These are phyloP conservation scores for Termitomyces sp. DNA, from an alignment of 768 basidiomycete species.

Conservation along the genomic window DNA sequence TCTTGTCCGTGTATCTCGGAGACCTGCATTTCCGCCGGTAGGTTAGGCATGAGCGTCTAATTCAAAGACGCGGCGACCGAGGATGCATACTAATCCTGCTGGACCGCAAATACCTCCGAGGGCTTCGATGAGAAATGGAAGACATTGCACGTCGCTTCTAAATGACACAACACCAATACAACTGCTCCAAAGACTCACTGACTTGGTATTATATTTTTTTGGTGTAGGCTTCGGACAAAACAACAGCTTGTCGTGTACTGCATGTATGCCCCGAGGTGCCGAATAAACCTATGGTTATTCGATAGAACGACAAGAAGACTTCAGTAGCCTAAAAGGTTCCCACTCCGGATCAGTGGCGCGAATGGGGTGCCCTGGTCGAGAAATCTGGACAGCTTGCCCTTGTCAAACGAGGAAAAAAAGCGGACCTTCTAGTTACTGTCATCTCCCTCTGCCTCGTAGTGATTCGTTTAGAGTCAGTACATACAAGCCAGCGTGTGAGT, in stretches of 20 bases:
- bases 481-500: not conserved
- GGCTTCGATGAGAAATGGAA: constrained; percentile 8
- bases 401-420: not conserved
- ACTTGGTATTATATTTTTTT: not conserved
- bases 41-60: constrained; percentile 3
- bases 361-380: not conserved
- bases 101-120: constrained; percentile 4
- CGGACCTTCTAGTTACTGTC: not conserved
- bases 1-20: constrained; percentile 8
- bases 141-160: not conserved
- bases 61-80: constrained; percentile 10
- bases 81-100: constrained; percentile 8
- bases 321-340: not conserved
- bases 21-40: constrained; percentile 6
- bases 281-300: not conserved
- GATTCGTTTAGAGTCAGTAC: not conserved
- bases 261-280: not conserved
- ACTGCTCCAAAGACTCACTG: not conserved
- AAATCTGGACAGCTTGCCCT: not conserved
- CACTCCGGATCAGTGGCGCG: constrained; percentile 9
- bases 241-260: not conserved
- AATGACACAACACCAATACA: not conserved
- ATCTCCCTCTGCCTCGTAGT: not conserved
- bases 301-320: not conserved
- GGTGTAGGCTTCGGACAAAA: not conserved